Evolutionary conservation across 495 filamentous ascomycete genomes (phyloP).

Genomic region (Penicillium egyptiacum): DNA sequence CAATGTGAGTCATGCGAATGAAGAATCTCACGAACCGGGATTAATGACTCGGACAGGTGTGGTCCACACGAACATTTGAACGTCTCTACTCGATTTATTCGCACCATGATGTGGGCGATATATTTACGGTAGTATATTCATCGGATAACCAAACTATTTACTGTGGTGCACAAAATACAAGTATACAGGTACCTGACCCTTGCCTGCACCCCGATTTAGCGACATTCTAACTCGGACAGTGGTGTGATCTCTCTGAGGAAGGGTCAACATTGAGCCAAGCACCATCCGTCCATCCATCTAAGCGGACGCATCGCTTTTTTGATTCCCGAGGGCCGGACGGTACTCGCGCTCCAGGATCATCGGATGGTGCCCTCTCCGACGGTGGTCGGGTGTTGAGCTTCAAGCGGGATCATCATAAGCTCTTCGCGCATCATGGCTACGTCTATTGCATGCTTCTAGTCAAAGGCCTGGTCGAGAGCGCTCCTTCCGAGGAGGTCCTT

Average conservation of each 20-base stretch:
- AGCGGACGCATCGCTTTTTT: constrained; percentile 89
- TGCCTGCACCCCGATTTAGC: neutral
- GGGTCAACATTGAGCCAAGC: constrained; percentile 58
- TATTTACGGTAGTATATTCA: constrained; percentile 91
- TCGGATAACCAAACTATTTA: constrained; percentile 75
- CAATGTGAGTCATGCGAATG: constrained; percentile 57
- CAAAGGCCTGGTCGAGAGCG: constrained; percentile 60
- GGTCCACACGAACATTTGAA: constrained; percentile 59
- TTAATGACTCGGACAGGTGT: constrained; percentile 51
- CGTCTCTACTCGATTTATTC: constrained; percentile 90
- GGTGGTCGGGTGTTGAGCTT: constrained; percentile 76
- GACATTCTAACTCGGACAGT: constrained; percentile 36
- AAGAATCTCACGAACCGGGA: neutral
- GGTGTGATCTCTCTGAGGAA: constrained; percentile 60
- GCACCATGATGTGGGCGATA: constrained; percentile 90
- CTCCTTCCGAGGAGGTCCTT: constrained; percentile 71
- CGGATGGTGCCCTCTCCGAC: constrained; percentile 35
- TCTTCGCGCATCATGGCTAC: constrained; percentile 94
- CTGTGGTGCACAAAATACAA: constrained; percentile 91
- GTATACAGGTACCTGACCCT: constrained; percentile 65
- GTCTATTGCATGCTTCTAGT: constrained; percentile 92
- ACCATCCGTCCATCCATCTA: constrained; percentile 69
- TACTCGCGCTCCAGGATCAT: constrained; percentile 65
- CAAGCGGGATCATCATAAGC: constrained; percentile 72
- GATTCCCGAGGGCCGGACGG: constrained; percentile 87